These are phyloP conservation scores for Lecanicillium sp. DNA, from an alignment of 2,329 filamentous ascomycete species.

Conservation along the genomic window DNA sequence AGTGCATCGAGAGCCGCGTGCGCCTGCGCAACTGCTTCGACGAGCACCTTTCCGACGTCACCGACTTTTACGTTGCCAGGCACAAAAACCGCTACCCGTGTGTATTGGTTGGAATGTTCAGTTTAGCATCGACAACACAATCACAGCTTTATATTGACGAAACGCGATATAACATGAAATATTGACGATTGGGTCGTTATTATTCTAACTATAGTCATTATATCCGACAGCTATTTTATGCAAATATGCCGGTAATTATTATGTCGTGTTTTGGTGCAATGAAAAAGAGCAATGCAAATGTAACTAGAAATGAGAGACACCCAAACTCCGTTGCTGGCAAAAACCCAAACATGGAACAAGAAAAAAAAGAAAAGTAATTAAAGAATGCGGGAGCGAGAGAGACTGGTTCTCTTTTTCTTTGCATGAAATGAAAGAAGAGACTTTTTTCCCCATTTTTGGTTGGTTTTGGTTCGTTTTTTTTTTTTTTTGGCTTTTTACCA, in stretches of 20 bases:
- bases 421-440: too few species aligned
- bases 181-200: not conserved
- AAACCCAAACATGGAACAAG: too few species aligned
- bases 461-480: not conserved
- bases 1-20: not conserved
- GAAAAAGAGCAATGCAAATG: not conserved
- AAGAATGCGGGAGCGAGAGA: too few species aligned
- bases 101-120: too few species aligned
- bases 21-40: conserved; percentile 4
- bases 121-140: too few species aligned
- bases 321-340: not conserved
- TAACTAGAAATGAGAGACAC: not conserved
- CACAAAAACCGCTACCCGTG: not conserved
- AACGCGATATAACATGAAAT: not conserved
- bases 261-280: too few species aligned
- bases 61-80: conserved; percentile 5
- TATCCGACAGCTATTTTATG: not conserved
- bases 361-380: not conserved
- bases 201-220: not conserved
- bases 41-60: not conserved
- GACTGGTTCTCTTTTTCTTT: conserved; percentile 12
- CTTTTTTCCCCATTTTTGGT: too few species aligned
- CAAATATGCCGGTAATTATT: not conserved
- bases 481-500: conserved; percentile 32
- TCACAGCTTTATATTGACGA: conserved; percentile 3